These are phyloP conservation scores for Geosmithia flava DNA, from an alignment of 2,329 filamentous ascomycete species.

Conservation along the genomic window DNA sequence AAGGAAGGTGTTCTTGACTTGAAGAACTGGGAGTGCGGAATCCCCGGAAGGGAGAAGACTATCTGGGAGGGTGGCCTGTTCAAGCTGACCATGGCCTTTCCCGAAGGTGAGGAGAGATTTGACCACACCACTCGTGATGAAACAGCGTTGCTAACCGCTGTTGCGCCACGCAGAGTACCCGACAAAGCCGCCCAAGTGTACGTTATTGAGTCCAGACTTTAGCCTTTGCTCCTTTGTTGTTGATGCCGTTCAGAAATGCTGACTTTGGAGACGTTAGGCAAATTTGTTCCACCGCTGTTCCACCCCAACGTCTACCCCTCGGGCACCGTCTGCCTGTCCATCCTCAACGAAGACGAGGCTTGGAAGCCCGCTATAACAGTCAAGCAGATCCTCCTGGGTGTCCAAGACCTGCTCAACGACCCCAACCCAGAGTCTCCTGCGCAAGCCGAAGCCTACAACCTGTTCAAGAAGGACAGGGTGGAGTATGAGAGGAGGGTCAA, in stretches of 20 bases:
- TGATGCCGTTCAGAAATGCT: not conserved
- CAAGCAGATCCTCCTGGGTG: conserved; percentile 92
- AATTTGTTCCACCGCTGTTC: conserved; percentile 91
- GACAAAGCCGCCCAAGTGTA: conserved; percentile 98
- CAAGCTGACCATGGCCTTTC: conserved; percentile 86
- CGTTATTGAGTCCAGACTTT: conserved; percentile 17
- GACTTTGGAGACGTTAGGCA: conserved; percentile 45
- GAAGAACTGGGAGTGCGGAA: conserved; percentile 92
- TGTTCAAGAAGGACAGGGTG: conserved; percentile 79
- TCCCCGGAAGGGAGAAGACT: conserved; percentile 92
- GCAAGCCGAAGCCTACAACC: conserved; percentile 92
- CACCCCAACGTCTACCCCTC: conserved; percentile 98
- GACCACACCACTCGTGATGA: conserved; percentile 6
- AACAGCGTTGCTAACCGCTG: not conserved
- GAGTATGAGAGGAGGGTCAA: conserved; percentile 86
- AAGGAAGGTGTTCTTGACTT: conserved; percentile 74
- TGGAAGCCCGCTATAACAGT: conserved; percentile 99
- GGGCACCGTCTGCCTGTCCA: conserved; percentile 92
- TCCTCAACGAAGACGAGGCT: conserved; percentile 94
- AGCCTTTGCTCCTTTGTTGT: not conserved
- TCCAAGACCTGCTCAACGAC: conserved; percentile 90
- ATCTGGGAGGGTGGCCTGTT: conserved; percentile 97
- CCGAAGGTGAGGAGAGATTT: conserved; percentile 54
- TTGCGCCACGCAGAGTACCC: conserved; percentile 62
- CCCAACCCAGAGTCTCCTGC: conserved; percentile 95